Percentiles rank a stretch among this genome's conserved stretches.
phyloP scores from a whole-genome alignment of 2,329 filamentous ascomycete species.

The Albifimbria verrucaria region DNA sequence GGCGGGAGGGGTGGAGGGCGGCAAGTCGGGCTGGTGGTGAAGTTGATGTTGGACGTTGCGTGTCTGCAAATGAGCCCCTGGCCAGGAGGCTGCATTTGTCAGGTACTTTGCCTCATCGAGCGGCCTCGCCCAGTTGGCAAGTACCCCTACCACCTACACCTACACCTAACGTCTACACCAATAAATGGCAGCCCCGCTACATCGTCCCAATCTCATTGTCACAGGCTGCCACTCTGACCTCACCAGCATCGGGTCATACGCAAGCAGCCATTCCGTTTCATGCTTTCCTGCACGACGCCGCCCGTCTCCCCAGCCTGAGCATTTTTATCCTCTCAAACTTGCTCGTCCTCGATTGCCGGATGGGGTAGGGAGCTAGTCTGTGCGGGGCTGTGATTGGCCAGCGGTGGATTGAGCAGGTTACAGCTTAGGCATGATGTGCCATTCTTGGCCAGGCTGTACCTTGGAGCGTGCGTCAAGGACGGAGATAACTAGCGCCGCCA shows the following conservation, averaged over 20 bases:
- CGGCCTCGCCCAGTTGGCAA: background rate
- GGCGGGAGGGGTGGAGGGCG: background rate
- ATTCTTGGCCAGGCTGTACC: too few relatives aligned
- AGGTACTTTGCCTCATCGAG: background rate
- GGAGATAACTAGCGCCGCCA: background rate
- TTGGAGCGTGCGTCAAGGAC: background rate
- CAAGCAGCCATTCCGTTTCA: background rate
- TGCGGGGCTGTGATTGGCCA: constrained; percentile 25
- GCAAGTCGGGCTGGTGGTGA: background rate
- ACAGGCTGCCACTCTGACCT: too few relatives aligned
- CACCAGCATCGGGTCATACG: too few relatives aligned
- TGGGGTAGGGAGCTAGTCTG: constrained; percentile 16
- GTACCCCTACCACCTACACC: too few relatives aligned
- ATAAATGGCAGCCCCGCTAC: too few relatives aligned
- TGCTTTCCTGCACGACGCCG: background rate
- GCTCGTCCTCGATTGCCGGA: constrained; percentile 23
- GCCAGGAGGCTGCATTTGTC: too few relatives aligned
- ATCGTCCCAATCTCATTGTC: too few relatives aligned
- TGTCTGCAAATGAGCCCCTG: background rate
- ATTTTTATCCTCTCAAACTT: constrained; percentile 20
- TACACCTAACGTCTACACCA: too few relatives aligned
- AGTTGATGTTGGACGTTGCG: background rate
- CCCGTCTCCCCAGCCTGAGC: background rate
- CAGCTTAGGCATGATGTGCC: background rate
- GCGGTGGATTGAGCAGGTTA: constrained; percentile 16